Evolutionary conservation across 225 moss, liverwort and hornwort genomes (phyloP).

Genomic region (Pseudoscleropodium purum): DNA sequence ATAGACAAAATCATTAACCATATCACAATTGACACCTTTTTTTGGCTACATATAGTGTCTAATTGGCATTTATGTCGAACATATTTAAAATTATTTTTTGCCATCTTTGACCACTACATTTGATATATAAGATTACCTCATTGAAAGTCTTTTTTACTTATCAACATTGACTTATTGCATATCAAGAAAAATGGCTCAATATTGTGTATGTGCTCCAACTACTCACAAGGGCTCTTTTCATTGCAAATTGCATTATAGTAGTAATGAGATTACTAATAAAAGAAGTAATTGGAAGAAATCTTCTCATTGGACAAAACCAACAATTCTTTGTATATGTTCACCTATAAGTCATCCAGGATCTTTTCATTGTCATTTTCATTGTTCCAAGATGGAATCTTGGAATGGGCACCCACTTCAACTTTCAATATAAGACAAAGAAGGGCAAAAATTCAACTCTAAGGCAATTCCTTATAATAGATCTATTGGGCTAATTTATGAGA

Average conservation of each 20-base stretch:
- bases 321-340: neutral
- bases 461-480: neutral
- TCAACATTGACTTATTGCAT: neutral
- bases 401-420: neutral
- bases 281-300: neutral
- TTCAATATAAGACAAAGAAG: neutral
- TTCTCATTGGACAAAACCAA: neutral
- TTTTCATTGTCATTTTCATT: neutral
- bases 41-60: neutral
- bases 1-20: neutral
- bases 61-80: neutral
- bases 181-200: neutral
- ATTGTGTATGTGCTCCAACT: neutral
- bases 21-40: neutral
- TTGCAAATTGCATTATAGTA: neutral
- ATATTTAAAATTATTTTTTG: neutral
- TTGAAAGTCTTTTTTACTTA: neutral
- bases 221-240: neutral
- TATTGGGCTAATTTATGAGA: neutral
- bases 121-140: neutral
- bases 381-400: neutral
- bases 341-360: neutral
- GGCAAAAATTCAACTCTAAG: neutral
- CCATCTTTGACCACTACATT: neutral
- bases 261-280: fast-evolving